Evolutionary conservation across 768 basidiomycete species (phyloP).

Genomic region (Termitomyces sp.): DNA sequence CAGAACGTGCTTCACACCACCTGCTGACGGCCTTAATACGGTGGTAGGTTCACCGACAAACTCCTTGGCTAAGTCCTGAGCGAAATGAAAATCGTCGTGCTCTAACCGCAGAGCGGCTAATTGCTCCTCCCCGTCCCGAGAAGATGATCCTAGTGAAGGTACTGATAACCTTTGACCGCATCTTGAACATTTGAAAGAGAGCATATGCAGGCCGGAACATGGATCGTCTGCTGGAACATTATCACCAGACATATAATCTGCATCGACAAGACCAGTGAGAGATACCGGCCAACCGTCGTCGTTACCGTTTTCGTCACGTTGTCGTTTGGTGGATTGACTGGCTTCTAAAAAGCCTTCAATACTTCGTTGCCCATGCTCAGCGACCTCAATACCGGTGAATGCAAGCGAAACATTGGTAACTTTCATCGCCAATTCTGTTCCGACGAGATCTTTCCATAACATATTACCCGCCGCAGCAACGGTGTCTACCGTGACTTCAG

Average conservation of each 20-base stretch:
- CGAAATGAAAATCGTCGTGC: slow-evolving; percentile 90
- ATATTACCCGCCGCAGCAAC: slow-evolving; percentile 75
- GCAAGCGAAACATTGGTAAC: slow-evolving; percentile 70
- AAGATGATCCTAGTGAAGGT: slow-evolving; percentile 16
- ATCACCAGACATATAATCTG: not conserved
- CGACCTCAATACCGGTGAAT: slow-evolving; percentile 74
- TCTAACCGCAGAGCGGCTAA: slow-evolving; percentile 54
- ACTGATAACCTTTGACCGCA: slow-evolving; percentile 49
- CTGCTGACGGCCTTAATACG: slow-evolving; percentile 11
- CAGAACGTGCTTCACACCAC: not conserved
- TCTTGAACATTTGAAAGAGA: slow-evolving; percentile 55
- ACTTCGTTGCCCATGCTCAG: slow-evolving; percentile 77
- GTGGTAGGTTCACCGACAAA: slow-evolving; percentile 20
- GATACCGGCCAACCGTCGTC: slow-evolving; percentile 9
- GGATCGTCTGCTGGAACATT: not conserved
- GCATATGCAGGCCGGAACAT: slow-evolving; percentile 5
- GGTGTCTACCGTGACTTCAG: slow-evolving; percentile 68
- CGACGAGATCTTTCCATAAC: slow-evolving; percentile 87
- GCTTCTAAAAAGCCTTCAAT: slow-evolving; percentile 84
- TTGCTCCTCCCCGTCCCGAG: slow-evolving; percentile 31
- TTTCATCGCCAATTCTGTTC: slow-evolving; percentile 50
- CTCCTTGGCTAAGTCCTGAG: slow-evolving; percentile 65
- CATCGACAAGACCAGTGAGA: slow-evolving; percentile 5
- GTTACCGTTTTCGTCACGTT: slow-evolving; percentile 28
- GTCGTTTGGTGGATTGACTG: slow-evolving; percentile 35